phyloP scores from a whole-genome alignment of 2,329 filamentous ascomycete genomes.

The Microascus cirrosus region DNA sequence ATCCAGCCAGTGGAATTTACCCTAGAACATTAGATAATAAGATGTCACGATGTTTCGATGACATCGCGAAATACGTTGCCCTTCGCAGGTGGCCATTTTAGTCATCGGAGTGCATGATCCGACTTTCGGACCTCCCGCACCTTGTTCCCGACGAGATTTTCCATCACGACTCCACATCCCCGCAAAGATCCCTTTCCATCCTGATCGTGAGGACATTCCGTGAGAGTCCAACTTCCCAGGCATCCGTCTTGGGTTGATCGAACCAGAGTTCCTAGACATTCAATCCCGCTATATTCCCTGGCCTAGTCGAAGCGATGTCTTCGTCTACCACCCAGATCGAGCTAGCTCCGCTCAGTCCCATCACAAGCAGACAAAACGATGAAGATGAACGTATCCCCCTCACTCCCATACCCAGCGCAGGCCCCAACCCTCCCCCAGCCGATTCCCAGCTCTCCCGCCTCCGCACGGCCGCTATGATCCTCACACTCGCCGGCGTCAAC shows the following conservation, averaged over 20 bases:
- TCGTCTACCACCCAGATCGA: neutral
- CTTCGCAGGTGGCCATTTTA: neutral
- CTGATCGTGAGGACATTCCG: too few species aligned
- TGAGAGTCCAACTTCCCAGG: neutral
- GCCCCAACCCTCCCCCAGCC: neutral
- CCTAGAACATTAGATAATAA: neutral
- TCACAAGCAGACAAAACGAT: neutral
- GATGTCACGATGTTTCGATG: neutral
- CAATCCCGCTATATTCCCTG: neutral
- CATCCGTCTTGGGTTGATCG: too few species aligned
- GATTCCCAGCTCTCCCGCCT: neutral
- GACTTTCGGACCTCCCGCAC: neutral
- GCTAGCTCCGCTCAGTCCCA: neutral
- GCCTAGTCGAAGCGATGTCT: neutral
- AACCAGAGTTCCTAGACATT: neutral
- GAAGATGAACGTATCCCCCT: neutral
- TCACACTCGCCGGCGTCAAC: conserved; percentile 13
- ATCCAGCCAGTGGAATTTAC: neutral
- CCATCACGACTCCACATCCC: neutral
- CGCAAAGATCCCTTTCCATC: neutral
- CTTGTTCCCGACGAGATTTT: neutral
- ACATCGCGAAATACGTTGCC: neutral
- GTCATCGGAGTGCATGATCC: neutral
- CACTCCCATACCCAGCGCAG: neutral
- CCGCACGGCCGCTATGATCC: conserved; percentile 4